phyloP scores from a whole-genome alignment of 2,329 filamentous ascomycete species.

The Phialophora verrucosa region DNA sequence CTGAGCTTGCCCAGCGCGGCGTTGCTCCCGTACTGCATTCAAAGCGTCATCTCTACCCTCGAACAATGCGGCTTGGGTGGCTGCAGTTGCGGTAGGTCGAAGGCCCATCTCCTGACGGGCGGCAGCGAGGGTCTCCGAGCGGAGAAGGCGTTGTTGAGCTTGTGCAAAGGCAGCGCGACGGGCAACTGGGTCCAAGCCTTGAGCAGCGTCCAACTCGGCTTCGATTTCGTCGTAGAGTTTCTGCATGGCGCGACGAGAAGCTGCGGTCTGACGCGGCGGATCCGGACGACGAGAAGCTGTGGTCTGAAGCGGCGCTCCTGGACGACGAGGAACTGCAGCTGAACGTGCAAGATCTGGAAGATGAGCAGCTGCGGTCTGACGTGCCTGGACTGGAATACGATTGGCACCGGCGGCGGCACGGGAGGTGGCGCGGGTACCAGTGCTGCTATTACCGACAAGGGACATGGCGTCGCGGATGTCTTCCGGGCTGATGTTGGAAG shows the following conservation, averaged over 20 bases:
- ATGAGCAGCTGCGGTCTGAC: neutral
- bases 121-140: slow-evolving; percentile 26
- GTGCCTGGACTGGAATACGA: neutral
- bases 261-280: neutral
- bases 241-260: neutral
- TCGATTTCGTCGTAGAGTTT: slow-evolving; percentile 1
- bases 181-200: neutral
- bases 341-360: neutral
- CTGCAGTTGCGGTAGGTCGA: slow-evolving; percentile 8
- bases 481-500: neutral
- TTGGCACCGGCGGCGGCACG: neutral
- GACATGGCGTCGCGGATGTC: neutral
- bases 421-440: neutral
- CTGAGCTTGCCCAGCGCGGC: neutral
- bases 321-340: neutral
- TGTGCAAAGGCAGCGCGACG: slow-evolving; percentile 21
- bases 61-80: neutral
- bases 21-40: neutral
- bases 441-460: neutral
- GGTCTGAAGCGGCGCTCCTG: neutral
- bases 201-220: neutral
- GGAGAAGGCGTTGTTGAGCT: slow-evolving; percentile 20
- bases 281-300: neutral
- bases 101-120: slow-evolving; percentile 15
- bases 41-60: neutral